These are phyloP conservation scores for Aethionema arabicum DNA, from an alignment of 345 rosid genomes.

Conservation along the genomic window DNA sequence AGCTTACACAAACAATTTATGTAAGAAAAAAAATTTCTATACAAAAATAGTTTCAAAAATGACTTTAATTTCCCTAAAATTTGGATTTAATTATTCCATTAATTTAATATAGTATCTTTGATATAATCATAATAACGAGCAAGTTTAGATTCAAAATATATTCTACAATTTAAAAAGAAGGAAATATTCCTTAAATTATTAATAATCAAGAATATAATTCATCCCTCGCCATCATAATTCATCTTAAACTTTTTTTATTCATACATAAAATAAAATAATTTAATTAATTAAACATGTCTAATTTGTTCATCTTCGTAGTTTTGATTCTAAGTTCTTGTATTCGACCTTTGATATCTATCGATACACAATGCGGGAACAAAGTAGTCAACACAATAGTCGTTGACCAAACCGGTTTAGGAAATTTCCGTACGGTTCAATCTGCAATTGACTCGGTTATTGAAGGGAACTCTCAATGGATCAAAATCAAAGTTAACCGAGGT, in stretches of 20 bases:
- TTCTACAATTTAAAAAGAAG: constrained; percentile 16
- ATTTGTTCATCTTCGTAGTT: constrained; percentile 25
- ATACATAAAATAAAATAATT: background rate
- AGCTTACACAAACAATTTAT: too few relatives aligned
- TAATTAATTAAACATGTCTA: constrained; percentile 22
- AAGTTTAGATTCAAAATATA: constrained; percentile 17
- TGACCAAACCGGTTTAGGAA: constrained; percentile 28
- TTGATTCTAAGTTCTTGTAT: constrained; percentile 27
- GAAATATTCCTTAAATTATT: constrained; percentile 15
- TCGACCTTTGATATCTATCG: constrained; percentile 21
- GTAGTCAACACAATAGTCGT: constrained; percentile 34
- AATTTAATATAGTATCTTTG: background rate
- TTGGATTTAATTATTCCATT: background rate
- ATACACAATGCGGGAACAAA: constrained; percentile 33
- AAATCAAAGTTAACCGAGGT: constrained; percentile 39
- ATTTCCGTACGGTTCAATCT: constrained; percentile 24
- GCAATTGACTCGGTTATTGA: constrained; percentile 29
- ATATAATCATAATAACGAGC: constrained; percentile 1
- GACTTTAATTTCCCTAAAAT: too few relatives aligned
- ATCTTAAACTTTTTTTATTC: background rate
- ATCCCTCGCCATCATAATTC: constrained; percentile 7
- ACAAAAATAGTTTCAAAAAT: too few relatives aligned
- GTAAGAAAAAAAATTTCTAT: too few relatives aligned
- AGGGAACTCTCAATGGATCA: constrained; percentile 30
- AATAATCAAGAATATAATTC: background rate